Percentiles rank a stretch among this genome's conserved stretches.
Evolutionary conservation across 495 filamentous ascomycete species (phyloP).

Genomic region (Aspergillus baeticus): DNA sequence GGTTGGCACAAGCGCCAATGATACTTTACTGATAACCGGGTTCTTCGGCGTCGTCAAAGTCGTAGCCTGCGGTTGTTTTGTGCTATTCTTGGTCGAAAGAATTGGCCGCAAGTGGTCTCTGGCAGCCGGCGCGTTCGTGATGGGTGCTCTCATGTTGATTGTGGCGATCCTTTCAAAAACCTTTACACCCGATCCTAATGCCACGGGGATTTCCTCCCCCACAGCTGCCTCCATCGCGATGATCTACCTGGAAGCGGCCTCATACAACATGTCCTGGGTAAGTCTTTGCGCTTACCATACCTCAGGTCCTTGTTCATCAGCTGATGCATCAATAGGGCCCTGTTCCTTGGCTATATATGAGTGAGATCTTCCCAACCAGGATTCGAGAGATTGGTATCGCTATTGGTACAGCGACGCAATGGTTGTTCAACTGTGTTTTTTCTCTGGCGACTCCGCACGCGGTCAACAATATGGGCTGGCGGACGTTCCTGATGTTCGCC

Average conservation of each 20-base stretch:
- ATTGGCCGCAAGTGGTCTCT: conserved; percentile 55
- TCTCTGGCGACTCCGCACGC: conserved; percentile 46
- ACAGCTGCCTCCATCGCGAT: conserved; percentile 48
- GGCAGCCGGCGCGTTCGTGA: conserved; percentile 47
- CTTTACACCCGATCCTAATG: conserved; percentile 30
- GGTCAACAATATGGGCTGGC: conserved; percentile 41
- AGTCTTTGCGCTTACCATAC: neutral
- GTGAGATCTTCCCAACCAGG: conserved; percentile 49
- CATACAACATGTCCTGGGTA: conserved; percentile 41
- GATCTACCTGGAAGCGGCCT: conserved; percentile 46
- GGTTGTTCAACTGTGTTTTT: conserved; percentile 53
- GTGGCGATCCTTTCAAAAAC: conserved; percentile 44
- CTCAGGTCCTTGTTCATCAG: neutral
- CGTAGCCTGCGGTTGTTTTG: conserved; percentile 40
- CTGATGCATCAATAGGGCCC: conserved; percentile 33
- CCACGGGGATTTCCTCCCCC: conserved; percentile 31
- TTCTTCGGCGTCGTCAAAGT: conserved; percentile 53
- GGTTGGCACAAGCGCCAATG: conserved; percentile 39
- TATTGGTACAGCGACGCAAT: conserved; percentile 42
- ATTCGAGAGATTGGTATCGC: conserved; percentile 48
- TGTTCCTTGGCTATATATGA: conserved; percentile 50
- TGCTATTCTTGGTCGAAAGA: conserved; percentile 52
- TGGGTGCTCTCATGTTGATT: conserved; percentile 49
- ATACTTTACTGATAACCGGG: conserved; percentile 43
- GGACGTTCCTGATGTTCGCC: conserved; percentile 42